Base-by-base conservation (phyloP, 2,329 filamentous ascomycete genomes). In the Sporothrix brunneoviolacea region DNA sequence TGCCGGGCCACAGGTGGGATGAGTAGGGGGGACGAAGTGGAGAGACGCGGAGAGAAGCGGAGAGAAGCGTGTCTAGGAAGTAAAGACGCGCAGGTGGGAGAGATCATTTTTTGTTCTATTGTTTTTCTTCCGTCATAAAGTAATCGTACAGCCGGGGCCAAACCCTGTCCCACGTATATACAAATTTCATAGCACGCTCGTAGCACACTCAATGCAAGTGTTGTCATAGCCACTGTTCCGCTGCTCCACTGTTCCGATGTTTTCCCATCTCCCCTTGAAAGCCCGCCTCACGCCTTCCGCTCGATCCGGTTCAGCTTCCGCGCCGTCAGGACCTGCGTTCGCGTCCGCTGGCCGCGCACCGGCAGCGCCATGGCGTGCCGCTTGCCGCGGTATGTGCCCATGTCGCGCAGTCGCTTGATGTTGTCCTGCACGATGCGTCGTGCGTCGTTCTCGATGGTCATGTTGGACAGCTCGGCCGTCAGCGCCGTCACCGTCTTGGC, bases 391-490 rank as follows among this genome's bases (percentile, higher is more conserved):
- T 95, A 95, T 4, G 85, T 83, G 44, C 91, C 91, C 73, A 95
- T 96, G 61, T 96, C 91, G 65, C 86, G 88, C 67, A 98, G 63
- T 53, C 91, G 76, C 64, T 76, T 76, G 59, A 98, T 95, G 63
- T 97, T 93, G 44, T 95, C 88, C 61, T 84, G 77, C 33, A 96
- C 70, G 53, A 88, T 72, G 64, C 86, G 80, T 62, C 82, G 76
- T 57, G 94, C 76, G 62, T 97, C 91, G 67, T 86, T 95, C 68
- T 96, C 93, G 61, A 97, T 88, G 54, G 86, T 95, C 88, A 98
- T 91, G 49, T 83, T 84, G 15, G 89, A 88, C 36, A 98, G 75
- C 62, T 95, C 88, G 45, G 86, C 86, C 19, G 86, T 93, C 54
- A 98, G 75, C 48, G 86, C 84, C 47, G 88, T 84, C 59, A 95